These are phyloP conservation scores for Pyropia haitanensis DNA, from an alignment of 23 red algal species.

Conservation along the genomic window DNA sequence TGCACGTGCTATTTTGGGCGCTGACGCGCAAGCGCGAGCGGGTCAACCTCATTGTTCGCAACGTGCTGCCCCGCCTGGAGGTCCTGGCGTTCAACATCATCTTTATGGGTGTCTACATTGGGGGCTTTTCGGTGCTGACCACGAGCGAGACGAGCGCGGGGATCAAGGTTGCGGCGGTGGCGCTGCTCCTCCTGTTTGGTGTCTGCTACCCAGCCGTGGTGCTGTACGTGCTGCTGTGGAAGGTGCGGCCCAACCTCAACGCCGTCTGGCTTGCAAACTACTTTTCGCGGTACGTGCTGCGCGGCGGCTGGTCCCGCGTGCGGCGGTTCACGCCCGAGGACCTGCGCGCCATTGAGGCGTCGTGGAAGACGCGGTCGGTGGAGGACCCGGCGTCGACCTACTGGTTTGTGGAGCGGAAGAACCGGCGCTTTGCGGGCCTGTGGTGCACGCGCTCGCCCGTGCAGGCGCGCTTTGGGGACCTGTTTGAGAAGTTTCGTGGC, in stretches of 20 bases:
- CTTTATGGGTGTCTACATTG: too few relatives aligned
- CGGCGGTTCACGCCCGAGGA: too few relatives aligned
- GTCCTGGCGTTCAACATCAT: too few relatives aligned
- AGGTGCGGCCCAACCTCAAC: slow-evolving; percentile 1
- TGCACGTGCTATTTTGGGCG: too few relatives aligned
- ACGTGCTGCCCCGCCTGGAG: too few relatives aligned
- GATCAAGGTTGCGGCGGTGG: background rate
- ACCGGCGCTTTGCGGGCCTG: slow-evolving; percentile 1
- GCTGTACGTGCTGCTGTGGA: background rate
- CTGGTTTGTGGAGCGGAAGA: slow-evolving; percentile 6
- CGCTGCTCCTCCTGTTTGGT: background rate
- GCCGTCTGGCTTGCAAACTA: background rate
- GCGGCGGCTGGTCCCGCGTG: background rate
- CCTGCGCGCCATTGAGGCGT: too few relatives aligned
- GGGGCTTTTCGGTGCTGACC: too few relatives aligned
- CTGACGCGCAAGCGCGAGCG: too few relatives aligned
- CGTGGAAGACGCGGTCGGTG: too few relatives aligned
- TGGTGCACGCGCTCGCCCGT: background rate
- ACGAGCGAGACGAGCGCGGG: too few relatives aligned
- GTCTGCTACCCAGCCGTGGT: slow-evolving; percentile 3
- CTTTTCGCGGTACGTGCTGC: slow-evolving; percentile 4
- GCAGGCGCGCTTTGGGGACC: background rate
- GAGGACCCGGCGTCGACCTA: background rate
- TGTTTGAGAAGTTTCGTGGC: background rate
- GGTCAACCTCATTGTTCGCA: too few relatives aligned